Evolutionary conservation across 2,329 filamentous ascomycete genomes (phyloP).

Genomic region (Talaromyces sp.): DNA sequence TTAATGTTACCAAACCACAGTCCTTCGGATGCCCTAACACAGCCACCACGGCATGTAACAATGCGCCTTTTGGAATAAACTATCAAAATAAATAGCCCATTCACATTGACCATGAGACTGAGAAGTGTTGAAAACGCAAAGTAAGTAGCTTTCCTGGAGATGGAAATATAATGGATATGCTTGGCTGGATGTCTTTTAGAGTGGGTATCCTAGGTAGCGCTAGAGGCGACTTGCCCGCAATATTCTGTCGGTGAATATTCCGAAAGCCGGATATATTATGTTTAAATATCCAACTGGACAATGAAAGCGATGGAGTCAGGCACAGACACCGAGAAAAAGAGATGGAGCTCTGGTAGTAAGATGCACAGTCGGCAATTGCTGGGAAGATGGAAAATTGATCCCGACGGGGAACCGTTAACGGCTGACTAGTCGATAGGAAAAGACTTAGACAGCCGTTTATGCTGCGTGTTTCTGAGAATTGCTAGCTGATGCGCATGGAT

Average conservation of each 20-base stretch:
- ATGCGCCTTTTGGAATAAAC: not conserved
- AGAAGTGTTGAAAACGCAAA: not conserved
- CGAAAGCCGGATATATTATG: not conserved
- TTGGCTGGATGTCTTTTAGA: not conserved
- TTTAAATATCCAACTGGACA: not conserved
- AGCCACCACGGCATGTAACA: slow-evolving; percentile 8
- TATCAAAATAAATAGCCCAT: not conserved
- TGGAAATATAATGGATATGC: not conserved
- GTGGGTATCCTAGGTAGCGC: not conserved
- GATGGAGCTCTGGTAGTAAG: not conserved
- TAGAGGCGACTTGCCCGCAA: slow-evolving; percentile 1
- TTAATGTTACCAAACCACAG: not conserved
- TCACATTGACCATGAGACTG: not conserved
- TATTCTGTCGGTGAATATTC: not conserved
- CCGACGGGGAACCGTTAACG: not conserved
- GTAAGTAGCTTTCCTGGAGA: not conserved
- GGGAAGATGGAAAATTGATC: not conserved
- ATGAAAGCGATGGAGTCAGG: not conserved
- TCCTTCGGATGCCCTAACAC: slow-evolving; percentile 5
- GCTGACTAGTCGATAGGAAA: not conserved
- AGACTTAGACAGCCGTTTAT: not conserved
- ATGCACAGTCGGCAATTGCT: not conserved
- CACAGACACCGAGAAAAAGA: not conserved
- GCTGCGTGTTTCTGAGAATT: not conserved
- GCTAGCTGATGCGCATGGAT: not conserved